These are phyloP conservation scores for Vitis hybrid DNA, from an alignment of 177 flowering plant species.

Conservation along the genomic window DNA sequence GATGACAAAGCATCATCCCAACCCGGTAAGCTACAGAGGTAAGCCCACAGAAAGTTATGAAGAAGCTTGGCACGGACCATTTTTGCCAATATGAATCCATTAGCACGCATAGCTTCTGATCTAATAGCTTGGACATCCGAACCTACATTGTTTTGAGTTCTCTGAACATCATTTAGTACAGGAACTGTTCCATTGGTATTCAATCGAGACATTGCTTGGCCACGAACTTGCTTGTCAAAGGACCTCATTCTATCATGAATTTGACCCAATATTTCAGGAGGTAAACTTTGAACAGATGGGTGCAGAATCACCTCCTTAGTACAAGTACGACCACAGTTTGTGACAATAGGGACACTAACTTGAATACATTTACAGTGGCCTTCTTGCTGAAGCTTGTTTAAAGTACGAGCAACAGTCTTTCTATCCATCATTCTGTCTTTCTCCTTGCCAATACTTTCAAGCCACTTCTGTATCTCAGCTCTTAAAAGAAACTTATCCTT, in stretches of 20 bases:
- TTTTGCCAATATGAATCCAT: conserved; percentile 85
- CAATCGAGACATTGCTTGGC: conserved; percentile 37
- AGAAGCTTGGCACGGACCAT: conserved; percentile 90
- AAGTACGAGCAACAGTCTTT: conserved; percentile 63
- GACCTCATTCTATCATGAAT: conserved; percentile 79
- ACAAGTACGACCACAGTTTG: conserved; percentile 67
- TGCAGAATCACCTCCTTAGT: conserved; percentile 64
- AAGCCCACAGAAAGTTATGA: conserved; percentile 77
- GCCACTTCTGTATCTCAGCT: conserved; percentile 76
- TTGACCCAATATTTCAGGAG: conserved; percentile 60
- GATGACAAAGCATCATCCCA: conserved; percentile 46
- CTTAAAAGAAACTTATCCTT: conserved; percentile 66
- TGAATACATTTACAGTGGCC: conserved; percentile 68
- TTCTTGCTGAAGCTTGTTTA: conserved; percentile 71
- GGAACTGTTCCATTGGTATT: conserved; percentile 56
- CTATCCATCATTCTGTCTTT: conserved; percentile 63
- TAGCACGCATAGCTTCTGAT: conserved; percentile 72
- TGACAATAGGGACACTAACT: conserved; percentile 64
- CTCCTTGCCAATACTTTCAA: conserved; percentile 74
- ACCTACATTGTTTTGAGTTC: conserved; percentile 31
- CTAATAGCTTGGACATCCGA: conserved; percentile 43
- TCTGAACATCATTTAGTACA: conserved; percentile 52
- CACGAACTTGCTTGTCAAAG: conserved; percentile 66
- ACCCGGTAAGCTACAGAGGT: conserved; percentile 45
- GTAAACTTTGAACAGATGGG: conserved; percentile 55